A percentile compares a stretch with the other conserved stretches of the same genome.
These are phyloP conservation scores for Aspergillus panamensis DNA, from an alignment of 495 filamentous ascomycete genomes.

Conservation along the genomic window DNA sequence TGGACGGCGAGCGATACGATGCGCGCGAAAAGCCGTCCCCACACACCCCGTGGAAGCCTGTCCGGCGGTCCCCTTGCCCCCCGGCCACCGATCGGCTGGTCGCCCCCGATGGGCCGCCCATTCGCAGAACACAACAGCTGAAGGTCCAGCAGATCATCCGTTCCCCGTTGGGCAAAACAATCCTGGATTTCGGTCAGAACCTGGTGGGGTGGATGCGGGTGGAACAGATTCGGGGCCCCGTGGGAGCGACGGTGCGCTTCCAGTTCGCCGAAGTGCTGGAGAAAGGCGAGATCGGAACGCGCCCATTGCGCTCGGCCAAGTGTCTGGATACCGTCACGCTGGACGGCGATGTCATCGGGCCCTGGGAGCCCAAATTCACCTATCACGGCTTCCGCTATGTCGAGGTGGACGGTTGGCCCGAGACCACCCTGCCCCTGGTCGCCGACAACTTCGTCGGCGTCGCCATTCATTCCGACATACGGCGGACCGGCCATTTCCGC, in stretches of 20 bases:
- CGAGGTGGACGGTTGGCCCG: slow-evolving; percentile 44
- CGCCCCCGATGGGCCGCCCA: neutral
- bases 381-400: slow-evolving; percentile 47
- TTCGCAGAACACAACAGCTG: neutral
- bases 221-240: slow-evolving; percentile 26
- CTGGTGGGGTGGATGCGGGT: slow-evolving; percentile 43
- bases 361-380: slow-evolving; percentile 43
- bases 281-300: slow-evolving; percentile 16
- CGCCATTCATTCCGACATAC: slow-evolving; percentile 51
- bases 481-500: slow-evolving; percentile 42
- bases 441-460: slow-evolving; percentile 40
- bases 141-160: neutral
- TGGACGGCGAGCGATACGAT: slow-evolving; percentile 52
- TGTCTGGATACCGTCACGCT: neutral
- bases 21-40: slow-evolving; percentile 14
- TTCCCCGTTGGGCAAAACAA: neutral
- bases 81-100: neutral
- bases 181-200: slow-evolving; percentile 52
- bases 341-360: neutral
- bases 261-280: slow-evolving; percentile 11
- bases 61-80: neutral
- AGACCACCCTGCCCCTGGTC: slow-evolving; percentile 4
- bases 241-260: slow-evolving; percentile 15
- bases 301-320: slow-evolving; percentile 19
- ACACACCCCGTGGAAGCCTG: neutral